Conservation (phyloP, 768 basidiomycete genomes). For the Mycena haematopus region DNA sequence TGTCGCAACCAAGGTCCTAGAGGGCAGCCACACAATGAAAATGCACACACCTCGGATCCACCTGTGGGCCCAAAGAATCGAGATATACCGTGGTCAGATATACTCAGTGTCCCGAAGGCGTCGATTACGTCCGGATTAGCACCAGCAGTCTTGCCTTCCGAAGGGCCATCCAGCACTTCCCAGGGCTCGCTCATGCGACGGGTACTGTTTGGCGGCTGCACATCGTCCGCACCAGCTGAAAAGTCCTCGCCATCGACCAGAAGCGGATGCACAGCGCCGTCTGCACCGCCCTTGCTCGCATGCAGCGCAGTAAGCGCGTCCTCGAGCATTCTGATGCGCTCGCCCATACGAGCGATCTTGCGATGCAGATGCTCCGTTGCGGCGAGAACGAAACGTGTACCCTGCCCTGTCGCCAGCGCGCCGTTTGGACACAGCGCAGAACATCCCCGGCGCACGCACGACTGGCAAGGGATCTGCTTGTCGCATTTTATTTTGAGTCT, state of each 20-base stretch:
- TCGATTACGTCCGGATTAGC: conserved; percentile 52
- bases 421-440: conserved; percentile 77
- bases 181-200: conserved; percentile 10
- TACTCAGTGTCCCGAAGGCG: conserved; percentile 65
- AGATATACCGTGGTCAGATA: conserved; percentile 65
- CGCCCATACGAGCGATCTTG: conserved; percentile 57
- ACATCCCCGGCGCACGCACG: conserved; percentile 75
- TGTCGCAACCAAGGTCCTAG: neutral
- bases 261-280: conserved; percentile 53
- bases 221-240: conserved; percentile 4
- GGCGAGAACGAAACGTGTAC: conserved; percentile 71
- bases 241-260: conserved; percentile 37
- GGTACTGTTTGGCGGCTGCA: neutral
- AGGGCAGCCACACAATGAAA: conserved; percentile 5
- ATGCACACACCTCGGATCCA: conserved; percentile 63
- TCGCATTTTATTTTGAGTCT: conserved; percentile 84
- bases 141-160: conserved; percentile 14
- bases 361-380: conserved; percentile 71
- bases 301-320: conserved; percentile 63
- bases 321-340: conserved; percentile 64
- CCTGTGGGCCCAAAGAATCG: conserved; percentile 72
- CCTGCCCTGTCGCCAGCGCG: conserved; percentile 78
- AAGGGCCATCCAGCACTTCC: conserved; percentile 10
- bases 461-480: conserved; percentile 82
- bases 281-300: conserved; percentile 37